A percentile compares a stretch with the other conserved stretches of the same genome.
phyloP scores from a whole-genome alignment of 129 eudicot species.

The Saposhnikovia divaricata region DNA sequence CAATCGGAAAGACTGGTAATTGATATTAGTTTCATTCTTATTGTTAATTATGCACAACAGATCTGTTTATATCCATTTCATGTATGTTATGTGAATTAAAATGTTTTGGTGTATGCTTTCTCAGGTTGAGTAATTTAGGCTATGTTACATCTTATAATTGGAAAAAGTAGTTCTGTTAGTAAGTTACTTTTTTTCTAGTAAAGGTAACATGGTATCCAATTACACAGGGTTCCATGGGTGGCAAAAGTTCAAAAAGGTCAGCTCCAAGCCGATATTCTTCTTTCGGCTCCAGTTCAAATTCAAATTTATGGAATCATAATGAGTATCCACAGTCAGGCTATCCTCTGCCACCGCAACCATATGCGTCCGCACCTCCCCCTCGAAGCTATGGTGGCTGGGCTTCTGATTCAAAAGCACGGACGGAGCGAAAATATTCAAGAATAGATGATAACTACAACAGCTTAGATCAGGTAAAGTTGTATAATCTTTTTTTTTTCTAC shows the following conservation, averaged over 20 bases:
- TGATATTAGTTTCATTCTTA: not conserved
- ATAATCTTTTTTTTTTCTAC: not conserved
- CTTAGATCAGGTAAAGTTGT: slow-evolving; percentile 50
- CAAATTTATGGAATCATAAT: slow-evolving; percentile 19
- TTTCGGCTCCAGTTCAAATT: slow-evolving; percentile 42
- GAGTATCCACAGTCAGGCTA: slow-evolving; percentile 45
- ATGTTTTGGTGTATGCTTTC: not conserved
- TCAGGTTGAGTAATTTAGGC: not conserved
- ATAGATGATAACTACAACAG: slow-evolving; percentile 61
- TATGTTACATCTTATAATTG: not conserved
- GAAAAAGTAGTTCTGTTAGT: not conserved
- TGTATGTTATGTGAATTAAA: not conserved
- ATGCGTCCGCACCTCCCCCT: slow-evolving; percentile 39
- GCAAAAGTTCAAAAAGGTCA: slow-evolving; percentile 54
- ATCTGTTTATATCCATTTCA: not conserved
- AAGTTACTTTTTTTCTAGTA: not conserved
- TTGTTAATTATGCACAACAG: not conserved
- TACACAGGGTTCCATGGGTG: slow-evolving; percentile 44
- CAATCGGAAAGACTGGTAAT: not conserved
- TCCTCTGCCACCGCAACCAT: slow-evolving; percentile 43
- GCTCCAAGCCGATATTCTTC: slow-evolving; percentile 55
- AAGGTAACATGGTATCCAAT: not conserved
- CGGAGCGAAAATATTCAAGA: slow-evolving; percentile 43
- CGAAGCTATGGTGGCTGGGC: slow-evolving; percentile 39
- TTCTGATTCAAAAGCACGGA: slow-evolving; percentile 18